Conservation (phyloP, 1,284 basidiomycete genomes). For the Inonotus hispidus region DNA sequence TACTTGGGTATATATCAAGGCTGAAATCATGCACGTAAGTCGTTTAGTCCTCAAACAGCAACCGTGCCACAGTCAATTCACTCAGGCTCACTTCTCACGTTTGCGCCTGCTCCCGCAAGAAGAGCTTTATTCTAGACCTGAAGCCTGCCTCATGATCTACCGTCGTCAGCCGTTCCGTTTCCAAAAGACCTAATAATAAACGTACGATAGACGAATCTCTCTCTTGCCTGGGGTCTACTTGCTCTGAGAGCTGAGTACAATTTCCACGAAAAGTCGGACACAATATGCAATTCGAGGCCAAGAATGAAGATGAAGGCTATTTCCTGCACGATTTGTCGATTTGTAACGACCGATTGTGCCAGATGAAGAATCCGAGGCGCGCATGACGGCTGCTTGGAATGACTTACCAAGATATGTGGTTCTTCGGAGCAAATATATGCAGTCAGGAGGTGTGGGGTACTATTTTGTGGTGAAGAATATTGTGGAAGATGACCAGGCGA, state of each 20-base stretch:
- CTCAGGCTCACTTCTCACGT: too few relatives aligned
- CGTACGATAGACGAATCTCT: not conserved
- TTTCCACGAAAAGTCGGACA: not conserved
- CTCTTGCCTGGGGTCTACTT: not conserved
- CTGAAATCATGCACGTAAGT: too few relatives aligned
- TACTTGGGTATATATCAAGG: too few relatives aligned
- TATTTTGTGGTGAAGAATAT: conserved; percentile 59
- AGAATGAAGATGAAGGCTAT: not conserved
- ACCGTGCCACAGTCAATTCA: too few relatives aligned
- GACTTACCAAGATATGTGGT: too few relatives aligned
- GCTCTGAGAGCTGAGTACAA: not conserved
- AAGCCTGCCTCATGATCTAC: not conserved
- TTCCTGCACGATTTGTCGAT: conserved; percentile 37
- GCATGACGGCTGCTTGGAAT: conserved; percentile 48
- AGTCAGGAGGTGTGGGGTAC: conserved; percentile 53
- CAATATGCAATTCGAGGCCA: not conserved
- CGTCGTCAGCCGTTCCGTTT: not conserved
- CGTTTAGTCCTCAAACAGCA: too few relatives aligned
- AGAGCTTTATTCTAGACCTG: too few relatives aligned
- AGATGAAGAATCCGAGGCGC: conserved; percentile 47
- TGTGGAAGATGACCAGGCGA: conserved; percentile 49
- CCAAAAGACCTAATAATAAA: not conserved
- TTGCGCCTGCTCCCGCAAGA: too few relatives aligned
- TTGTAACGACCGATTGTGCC: conserved; percentile 52
- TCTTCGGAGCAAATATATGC: conserved; percentile 39